Conservation (phyloP, 345 rosid species). For the Turnera subulata region DNA sequence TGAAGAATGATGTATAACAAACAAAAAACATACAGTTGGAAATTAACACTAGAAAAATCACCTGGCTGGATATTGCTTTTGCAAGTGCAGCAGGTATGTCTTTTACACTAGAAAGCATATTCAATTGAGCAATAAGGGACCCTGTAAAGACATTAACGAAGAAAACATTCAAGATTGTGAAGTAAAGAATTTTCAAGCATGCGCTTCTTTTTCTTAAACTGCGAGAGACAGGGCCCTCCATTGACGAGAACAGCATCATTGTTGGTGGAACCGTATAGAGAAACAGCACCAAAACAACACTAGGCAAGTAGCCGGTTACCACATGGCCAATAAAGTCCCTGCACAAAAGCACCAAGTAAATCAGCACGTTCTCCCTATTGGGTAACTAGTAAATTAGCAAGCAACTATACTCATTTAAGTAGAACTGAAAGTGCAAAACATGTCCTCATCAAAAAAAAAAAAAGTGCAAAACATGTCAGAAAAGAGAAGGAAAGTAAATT, state of each 20-base stretch:
- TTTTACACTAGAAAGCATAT: slow-evolving; percentile 51
- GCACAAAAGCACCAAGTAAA: slow-evolving; percentile 22
- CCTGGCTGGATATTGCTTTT: slow-evolving; percentile 73
- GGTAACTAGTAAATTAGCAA: slow-evolving; percentile 4
- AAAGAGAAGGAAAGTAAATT: no score
- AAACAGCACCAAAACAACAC: slow-evolving; percentile 71
- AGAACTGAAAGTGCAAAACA: no score
- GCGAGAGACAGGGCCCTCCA: slow-evolving; percentile 74
- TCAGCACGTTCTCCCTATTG: no score
- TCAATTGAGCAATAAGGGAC: slow-evolving; percentile 51
- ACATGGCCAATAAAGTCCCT: slow-evolving; percentile 49
- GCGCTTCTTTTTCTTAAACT: slow-evolving; percentile 83
- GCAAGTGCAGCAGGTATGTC: slow-evolving; percentile 70
- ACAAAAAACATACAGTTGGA: slow-evolving; percentile 1
- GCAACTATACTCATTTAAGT: no score
- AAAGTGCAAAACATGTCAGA: no score
- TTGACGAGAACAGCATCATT: slow-evolving; percentile 79
- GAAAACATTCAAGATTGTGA: slow-evolving; percentile 96
- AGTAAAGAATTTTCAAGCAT: slow-evolving; percentile 66
- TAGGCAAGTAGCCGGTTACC: slow-evolving; percentile 92
- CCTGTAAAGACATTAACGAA: slow-evolving; percentile 82
- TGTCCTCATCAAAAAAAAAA: no score
- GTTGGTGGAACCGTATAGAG: slow-evolving; percentile 75
- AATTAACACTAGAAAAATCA: slow-evolving; percentile 19
- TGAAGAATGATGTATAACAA: not conserved